Percentiles rank a stretch among this genome's conserved stretches.
Evolutionary conservation across 495 filamentous ascomycete species (phyloP).

Genomic region (Massariosphaeria phaeospora): DNA sequence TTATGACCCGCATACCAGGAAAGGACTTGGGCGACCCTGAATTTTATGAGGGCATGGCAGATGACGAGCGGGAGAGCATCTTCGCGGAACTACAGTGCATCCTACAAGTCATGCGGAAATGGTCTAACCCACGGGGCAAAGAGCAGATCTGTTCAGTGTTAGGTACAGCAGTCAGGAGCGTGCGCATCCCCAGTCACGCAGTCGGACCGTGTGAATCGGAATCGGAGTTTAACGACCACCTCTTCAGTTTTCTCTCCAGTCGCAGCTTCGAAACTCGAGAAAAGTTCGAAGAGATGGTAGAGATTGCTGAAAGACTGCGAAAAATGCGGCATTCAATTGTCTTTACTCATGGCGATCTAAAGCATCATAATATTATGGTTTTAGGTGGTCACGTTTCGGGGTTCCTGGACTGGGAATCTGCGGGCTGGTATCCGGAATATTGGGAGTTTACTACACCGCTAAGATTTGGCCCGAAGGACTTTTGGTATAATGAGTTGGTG

Average conservation of each 20-base stretch:
- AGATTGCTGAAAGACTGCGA: slow-evolving; percentile 6
- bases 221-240: slow-evolving; percentile 14
- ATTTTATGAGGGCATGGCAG: slow-evolving; percentile 31
- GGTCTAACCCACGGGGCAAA: neutral
- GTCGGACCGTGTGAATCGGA: slow-evolving; percentile 16
- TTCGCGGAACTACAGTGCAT: slow-evolving; percentile 13
- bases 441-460: slow-evolving; percentile 18
- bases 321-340: slow-evolving; percentile 8
- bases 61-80: slow-evolving; percentile 20
- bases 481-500: slow-evolving; percentile 18
- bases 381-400: slow-evolving; percentile 9
- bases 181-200: slow-evolving; percentile 13
- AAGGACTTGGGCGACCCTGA: slow-evolving; percentile 32
- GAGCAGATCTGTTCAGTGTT: slow-evolving; percentile 17
- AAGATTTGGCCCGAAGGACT: slow-evolving; percentile 16
- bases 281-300: slow-evolving; percentile 13
- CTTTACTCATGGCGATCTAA: slow-evolving; percentile 16
- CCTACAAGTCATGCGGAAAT: slow-evolving; percentile 17
- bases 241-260: slow-evolving; percentile 9
- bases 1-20: slow-evolving; percentile 40
- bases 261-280: slow-evolving; percentile 10
- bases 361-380: slow-evolving; percentile 14
- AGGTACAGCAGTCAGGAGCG: slow-evolving; percentile 13
- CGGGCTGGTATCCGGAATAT: slow-evolving; percentile 20
- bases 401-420: slow-evolving; percentile 16